Percentiles rank a stretch among this genome's conserved stretches.
phyloP scores from a whole-genome alignment of 805 yeast genomes.

The Kodamaea leandrae region DNA sequence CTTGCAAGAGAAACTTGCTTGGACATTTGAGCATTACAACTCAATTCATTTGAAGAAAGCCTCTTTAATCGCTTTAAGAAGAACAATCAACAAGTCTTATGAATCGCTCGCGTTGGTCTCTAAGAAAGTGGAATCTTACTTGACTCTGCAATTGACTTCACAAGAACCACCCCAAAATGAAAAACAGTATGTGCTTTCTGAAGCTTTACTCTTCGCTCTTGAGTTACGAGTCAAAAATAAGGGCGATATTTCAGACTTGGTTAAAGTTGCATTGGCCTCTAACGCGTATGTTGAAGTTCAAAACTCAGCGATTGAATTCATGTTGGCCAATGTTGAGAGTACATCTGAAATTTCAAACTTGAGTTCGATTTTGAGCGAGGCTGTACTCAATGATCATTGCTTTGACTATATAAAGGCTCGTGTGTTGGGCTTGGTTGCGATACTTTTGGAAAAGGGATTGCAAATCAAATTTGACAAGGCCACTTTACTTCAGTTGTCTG shows the following conservation, averaged over 20 bases:
- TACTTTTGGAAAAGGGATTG: slow-evolving; percentile 9
- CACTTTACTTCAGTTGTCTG: neutral
- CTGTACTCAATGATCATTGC: slow-evolving; percentile 22
- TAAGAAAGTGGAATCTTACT: neutral
- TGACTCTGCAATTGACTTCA: neutral
- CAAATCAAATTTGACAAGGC: neutral
- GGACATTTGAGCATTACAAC: neutral
- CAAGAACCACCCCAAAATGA: slow-evolving; percentile 24
- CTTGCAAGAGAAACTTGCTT: slow-evolving; percentile 56
- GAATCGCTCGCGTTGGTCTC: neutral
- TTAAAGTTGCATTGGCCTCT: slow-evolving; percentile 29
- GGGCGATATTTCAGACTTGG: slow-evolving; percentile 15
- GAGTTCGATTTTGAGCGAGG: slow-evolving; percentile 16
- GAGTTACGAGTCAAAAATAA: neutral
- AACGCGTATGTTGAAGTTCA: slow-evolving; percentile 8
- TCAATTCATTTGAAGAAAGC: slow-evolving; percentile 9
- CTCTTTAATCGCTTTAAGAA: slow-evolving; percentile 2
- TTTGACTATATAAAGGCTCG: slow-evolving; percentile 47
- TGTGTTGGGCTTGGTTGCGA: slow-evolving; percentile 35
- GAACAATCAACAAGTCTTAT: neutral
- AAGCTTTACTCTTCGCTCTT: slow-evolving; percentile 13
- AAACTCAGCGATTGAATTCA: slow-evolving; percentile 31
- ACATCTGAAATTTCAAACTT: neutral
- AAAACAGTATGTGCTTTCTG: slow-evolving; percentile 6
- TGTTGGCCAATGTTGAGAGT: slow-evolving; percentile 11